A percentile compares a stretch with the other conserved stretches of the same genome.
Evolutionary conservation across 2,329 filamentous ascomycete genomes (phyloP).

Genomic region (Ambrosiella beaveri): DNA sequence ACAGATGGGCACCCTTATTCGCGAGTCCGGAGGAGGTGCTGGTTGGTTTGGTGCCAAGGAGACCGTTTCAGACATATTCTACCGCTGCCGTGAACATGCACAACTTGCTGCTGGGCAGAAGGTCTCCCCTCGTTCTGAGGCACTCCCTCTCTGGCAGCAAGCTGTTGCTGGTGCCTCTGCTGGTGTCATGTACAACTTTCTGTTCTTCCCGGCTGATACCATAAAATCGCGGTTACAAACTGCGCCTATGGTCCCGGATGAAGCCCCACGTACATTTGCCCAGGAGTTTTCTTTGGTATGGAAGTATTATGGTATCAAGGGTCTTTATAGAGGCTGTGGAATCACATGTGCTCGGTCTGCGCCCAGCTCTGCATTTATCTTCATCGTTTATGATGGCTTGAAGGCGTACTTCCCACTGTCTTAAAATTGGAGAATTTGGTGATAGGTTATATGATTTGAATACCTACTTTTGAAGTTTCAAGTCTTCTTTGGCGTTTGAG

Average conservation of each 20-base stretch:
- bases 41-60: conserved; percentile 94
- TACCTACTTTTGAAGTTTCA: conserved; percentile 9
- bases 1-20: conserved; percentile 80
- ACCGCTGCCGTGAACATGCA: conserved; percentile 32
- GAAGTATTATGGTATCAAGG: conserved; percentile 62
- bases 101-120: conserved; percentile 27
- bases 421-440: conserved; percentile 14
- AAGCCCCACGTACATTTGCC: conserved; percentile 48
- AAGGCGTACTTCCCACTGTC: conserved; percentile 47
- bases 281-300: conserved; percentile 59
- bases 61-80: conserved; percentile 55
- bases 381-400: conserved; percentile 81
- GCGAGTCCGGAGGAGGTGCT: conserved; percentile 81
- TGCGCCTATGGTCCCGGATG: conserved; percentile 43
- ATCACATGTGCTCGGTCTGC: conserved; percentile 79
- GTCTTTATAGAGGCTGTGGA: conserved; percentile 84
- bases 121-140: conserved; percentile 39
- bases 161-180: conserved; percentile 73
- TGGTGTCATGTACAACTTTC: conserved; percentile 88
- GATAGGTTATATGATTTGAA: conserved; percentile 14
- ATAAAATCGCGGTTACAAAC: conserved; percentile 98
- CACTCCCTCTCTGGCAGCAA: conserved; percentile 70
- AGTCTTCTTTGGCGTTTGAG: conserved; percentile 5
- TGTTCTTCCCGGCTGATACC: conserved; percentile 94
- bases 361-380: conserved; percentile 95